phyloP scores from a whole-genome alignment of 2,329 filamentous ascomycete species.

The Elsinoe ampelina region DNA sequence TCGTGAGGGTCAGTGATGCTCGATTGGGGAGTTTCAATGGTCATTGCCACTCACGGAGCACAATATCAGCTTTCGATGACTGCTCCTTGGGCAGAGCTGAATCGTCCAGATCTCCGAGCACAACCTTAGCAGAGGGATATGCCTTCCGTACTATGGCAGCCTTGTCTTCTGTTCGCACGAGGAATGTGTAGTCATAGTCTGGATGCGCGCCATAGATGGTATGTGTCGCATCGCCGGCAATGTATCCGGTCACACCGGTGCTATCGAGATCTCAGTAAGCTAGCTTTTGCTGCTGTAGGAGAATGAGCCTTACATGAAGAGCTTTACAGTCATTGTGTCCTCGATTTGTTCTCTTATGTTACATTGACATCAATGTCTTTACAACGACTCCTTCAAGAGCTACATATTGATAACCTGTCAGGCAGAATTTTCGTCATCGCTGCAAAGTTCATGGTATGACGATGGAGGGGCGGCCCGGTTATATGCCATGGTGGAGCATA shows the following conservation, averaged over 20 bases:
- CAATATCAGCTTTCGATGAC: slow-evolving; percentile 41
- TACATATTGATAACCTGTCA: background rate
- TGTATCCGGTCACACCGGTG: slow-evolving; percentile 30
- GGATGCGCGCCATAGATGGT: slow-evolving; percentile 37
- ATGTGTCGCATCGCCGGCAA: slow-evolving; percentile 38
- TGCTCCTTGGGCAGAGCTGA: slow-evolving; percentile 36
- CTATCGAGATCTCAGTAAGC: background rate
- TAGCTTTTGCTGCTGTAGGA: too few relatives aligned
- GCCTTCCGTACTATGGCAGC: slow-evolving; percentile 36
- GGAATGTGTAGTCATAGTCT: slow-evolving; percentile 40
- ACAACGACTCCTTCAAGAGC: too few relatives aligned
- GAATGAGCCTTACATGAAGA: background rate
- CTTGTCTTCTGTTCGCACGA: slow-evolving; percentile 42
- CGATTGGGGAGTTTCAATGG: slow-evolving; percentile 18
- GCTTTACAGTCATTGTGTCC: background rate
- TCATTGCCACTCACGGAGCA: slow-evolving; percentile 31
- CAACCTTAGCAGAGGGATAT: slow-evolving; percentile 41
- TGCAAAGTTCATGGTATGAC: background rate
- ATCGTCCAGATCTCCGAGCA: slow-evolving; percentile 43
- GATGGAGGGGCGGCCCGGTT: background rate
- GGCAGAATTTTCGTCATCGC: background rate
- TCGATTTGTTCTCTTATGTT: background rate
- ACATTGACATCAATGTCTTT: too few relatives aligned
- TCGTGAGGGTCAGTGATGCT: slow-evolving; percentile 12
- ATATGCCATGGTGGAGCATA: background rate